Conservation (phyloP, 768 basidiomycete species). For the Collybia sordida region DNA sequence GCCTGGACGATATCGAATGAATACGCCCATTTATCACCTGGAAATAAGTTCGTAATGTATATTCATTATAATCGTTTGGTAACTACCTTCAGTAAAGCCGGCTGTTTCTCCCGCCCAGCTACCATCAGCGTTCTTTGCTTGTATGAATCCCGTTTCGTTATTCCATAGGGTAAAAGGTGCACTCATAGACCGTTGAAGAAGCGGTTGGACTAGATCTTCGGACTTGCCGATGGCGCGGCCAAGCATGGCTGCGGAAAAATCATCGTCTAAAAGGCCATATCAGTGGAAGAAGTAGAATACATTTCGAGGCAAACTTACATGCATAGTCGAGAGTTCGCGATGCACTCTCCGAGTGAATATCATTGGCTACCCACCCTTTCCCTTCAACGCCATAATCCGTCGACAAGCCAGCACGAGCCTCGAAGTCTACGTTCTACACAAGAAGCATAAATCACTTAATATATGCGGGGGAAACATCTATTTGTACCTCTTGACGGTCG, state of each 20-base stretch:
- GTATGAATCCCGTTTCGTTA: slow-evolving; percentile 73
- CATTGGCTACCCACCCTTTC: slow-evolving; percentile 78
- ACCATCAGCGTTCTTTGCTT: slow-evolving; percentile 68
- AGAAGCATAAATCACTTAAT: background rate
- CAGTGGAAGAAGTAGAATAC: background rate
- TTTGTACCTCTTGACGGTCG: slow-evolving; percentile 66
- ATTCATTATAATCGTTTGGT: background rate
- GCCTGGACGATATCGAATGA: slow-evolving; percentile 81
- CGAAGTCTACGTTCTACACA: slow-evolving; percentile 66
- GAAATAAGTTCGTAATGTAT: background rate
- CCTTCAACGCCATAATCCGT: slow-evolving; percentile 52
- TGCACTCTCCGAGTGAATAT: slow-evolving; percentile 77
- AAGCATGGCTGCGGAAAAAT: slow-evolving; percentile 69
- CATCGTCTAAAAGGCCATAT: slow-evolving; percentile 54
- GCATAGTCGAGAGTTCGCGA: slow-evolving; percentile 80
- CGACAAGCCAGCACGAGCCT: slow-evolving; percentile 77
- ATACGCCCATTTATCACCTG: slow-evolving; percentile 63
- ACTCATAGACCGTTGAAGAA: slow-evolving; percentile 52
- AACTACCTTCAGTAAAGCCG: slow-evolving; percentile 79
- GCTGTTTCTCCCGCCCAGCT: slow-evolving; percentile 68
- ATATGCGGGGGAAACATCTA: background rate
- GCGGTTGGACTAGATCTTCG: slow-evolving; percentile 41
- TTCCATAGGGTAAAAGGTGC: slow-evolving; percentile 71
- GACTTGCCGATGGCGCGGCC: slow-evolving; percentile 54
- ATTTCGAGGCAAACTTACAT: slow-evolving; percentile 40